Conservation (phyloP, 768 basidiomycete genomes). For the Phaffia australis region DNA sequence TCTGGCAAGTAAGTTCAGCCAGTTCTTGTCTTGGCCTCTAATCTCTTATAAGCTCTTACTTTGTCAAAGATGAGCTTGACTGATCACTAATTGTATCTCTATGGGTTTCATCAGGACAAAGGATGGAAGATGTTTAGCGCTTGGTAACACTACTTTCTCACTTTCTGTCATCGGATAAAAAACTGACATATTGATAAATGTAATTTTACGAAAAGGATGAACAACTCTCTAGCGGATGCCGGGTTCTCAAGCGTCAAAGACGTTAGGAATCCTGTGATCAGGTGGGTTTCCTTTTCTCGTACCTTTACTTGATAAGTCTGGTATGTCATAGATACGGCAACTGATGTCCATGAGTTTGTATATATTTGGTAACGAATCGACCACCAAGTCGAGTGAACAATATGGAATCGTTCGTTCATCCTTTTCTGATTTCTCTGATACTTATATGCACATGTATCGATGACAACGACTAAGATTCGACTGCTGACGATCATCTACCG, state of each 20-base stretch:
- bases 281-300: slow-evolving; percentile 1
- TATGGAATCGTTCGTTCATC: slow-evolving; percentile 33
- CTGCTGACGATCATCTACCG: too few relatives aligned
- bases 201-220: neutral
- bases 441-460: too few relatives aligned
- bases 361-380: neutral
- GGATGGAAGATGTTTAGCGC: slow-evolving; percentile 43
- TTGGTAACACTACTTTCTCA: slow-evolving; percentile 29
- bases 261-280: slow-evolving; percentile 29
- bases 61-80: neutral
- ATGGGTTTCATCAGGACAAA: slow-evolving; percentile 29
- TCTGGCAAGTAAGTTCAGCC: slow-evolving; percentile 35
- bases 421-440: neutral
- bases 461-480: too few relatives aligned
- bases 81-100: neutral
- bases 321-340: slow-evolving; percentile 29
- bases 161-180: slow-evolving; percentile 3
- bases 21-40: neutral
- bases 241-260: slow-evolving; percentile 38
- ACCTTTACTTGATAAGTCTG: slow-evolving; percentile 20
- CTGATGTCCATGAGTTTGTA: neutral
- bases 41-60: too few relatives aligned
- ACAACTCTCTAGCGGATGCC: slow-evolving; percentile 28
- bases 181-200: slow-evolving; percentile 16
- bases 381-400: slow-evolving; percentile 25